Percentiles rank a stretch among this genome's conserved stretches.
Conservation (phyloP, 2,329 filamentous ascomycete genomes). For the Lojkania enalia region DNA sequence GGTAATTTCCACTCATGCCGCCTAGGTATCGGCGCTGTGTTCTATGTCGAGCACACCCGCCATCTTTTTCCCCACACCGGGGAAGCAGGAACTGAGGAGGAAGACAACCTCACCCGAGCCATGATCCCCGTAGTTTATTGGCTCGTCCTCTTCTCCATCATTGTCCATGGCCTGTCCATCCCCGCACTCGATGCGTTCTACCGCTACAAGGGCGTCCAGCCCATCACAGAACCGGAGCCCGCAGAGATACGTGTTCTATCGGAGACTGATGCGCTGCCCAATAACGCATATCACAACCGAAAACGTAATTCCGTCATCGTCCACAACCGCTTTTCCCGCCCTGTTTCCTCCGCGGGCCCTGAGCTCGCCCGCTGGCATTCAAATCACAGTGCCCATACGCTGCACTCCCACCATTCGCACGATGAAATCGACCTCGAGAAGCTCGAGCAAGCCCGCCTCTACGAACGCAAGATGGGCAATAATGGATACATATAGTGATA, state of each 20-base stretch:
- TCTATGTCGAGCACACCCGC: slow-evolving; percentile 52
- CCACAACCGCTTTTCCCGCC: slow-evolving; percentile 53
- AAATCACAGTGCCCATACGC: background rate
- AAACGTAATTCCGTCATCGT: slow-evolving; percentile 42
- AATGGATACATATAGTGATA: too few species aligned
- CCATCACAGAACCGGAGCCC: slow-evolving; percentile 46
- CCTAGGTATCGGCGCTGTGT: slow-evolving; percentile 49
- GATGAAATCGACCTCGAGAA: too few species aligned
- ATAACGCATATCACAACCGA: slow-evolving; percentile 45
- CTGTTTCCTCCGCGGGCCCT: slow-evolving; percentile 11
- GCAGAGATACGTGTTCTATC: slow-evolving; percentile 46
- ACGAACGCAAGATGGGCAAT: too few species aligned
- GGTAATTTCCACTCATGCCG: background rate
- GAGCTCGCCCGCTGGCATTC: slow-evolving; percentile 4
- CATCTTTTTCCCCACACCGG: slow-evolving; percentile 49
- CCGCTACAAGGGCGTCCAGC: slow-evolving; percentile 44
- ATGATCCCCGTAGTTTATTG: slow-evolving; percentile 54
- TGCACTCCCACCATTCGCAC: too few species aligned
- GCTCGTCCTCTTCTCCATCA: slow-evolving; percentile 52
- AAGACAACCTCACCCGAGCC: slow-evolving; percentile 46
- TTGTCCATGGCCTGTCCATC: slow-evolving; percentile 55
- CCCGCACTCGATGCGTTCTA: slow-evolving; percentile 50
- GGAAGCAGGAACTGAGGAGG: slow-evolving; percentile 44
- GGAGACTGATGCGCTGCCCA: slow-evolving; percentile 43
- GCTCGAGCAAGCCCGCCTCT: too few species aligned